These are phyloP conservation scores for Trypanosoma vivax DNA, from an alignment of 208 protist species.

Conservation along the genomic window DNA sequence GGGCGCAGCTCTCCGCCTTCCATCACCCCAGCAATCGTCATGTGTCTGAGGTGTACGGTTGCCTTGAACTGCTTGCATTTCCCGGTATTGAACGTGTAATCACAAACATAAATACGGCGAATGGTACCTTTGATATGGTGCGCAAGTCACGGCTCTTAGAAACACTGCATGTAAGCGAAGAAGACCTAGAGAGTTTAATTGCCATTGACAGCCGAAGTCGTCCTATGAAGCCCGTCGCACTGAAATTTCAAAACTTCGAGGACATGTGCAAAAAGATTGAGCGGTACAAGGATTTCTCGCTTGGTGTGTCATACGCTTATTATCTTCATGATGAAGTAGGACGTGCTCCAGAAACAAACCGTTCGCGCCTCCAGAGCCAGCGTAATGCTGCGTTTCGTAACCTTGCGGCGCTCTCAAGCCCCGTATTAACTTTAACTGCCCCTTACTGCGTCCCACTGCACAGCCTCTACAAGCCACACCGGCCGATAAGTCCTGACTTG, in stretches of 20 bases:
- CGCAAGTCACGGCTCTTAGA: constrained; percentile 42
- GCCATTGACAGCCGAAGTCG: constrained; percentile 15
- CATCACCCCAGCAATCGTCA: constrained; percentile 34
- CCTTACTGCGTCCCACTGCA: constrained; percentile 10
- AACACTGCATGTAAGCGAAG: constrained; percentile 23
- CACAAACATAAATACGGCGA: constrained; percentile 60
- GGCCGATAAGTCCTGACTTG: not conserved
- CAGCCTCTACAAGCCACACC: constrained; percentile 3
- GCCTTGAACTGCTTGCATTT: constrained; percentile 79
- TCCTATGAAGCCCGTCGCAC: constrained; percentile 15
- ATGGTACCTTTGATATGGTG: constrained; percentile 63
- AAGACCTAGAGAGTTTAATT: constrained; percentile 20
- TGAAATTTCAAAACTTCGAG: constrained; percentile 17
- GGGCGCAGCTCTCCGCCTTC: constrained; percentile 82
- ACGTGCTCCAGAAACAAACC: not conserved
- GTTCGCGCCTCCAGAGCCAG: not conserved
- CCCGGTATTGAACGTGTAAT: constrained; percentile 79
- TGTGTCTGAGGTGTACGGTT: constrained; percentile 70
- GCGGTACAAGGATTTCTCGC: constrained; percentile 8
- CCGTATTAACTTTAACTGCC: constrained; percentile 11
- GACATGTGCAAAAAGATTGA: constrained; percentile 24
- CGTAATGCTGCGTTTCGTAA: constrained; percentile 13
- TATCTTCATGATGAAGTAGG: constrained; percentile 6
- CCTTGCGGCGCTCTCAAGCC: constrained; percentile 10
- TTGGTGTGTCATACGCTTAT: constrained; percentile 13